Evolutionary conservation across 2,329 filamentous ascomycete genomes (phyloP), one percentile per base, ranked within the genome.

Genomic region (Stemphylium beticola): DNA sequence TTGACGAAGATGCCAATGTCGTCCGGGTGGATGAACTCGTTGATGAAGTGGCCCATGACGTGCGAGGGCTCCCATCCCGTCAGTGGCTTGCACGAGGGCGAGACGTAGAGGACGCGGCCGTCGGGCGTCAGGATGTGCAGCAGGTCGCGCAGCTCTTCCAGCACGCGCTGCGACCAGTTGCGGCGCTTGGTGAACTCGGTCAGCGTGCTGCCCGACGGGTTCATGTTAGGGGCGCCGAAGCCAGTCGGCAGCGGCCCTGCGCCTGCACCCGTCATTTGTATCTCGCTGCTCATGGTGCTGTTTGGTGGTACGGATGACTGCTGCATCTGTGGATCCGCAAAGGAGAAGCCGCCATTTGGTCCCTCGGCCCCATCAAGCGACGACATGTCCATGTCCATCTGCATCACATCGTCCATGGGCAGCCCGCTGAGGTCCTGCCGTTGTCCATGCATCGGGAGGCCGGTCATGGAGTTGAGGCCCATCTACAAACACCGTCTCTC

Each of bases 71-170:
- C 81, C 75, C 92, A 93, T 42, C 93, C 93, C 2, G 91, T 93
- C 34, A 97, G 81, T 4, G 78, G 71, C 59, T 87, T 85, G 65
- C 89, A 85, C 53, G 90, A 95, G 1, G 91, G 89, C 32, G 92
- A 96, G n/a, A 89, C 86, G 71, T 95, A 96, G 55, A 90, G 84
- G 65, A 98, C 88, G 61, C 89, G 86, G 33, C 92, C 92, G 66
- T 95, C 88, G 20, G 91, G 85, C 41, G 92, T 92, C 46, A 98
- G 84, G 55, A 98, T 92, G 71, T 96, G 88, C 50, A 96, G 78
- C 65, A 97, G 86, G 75, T 97, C 93, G 71, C 89, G 90, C 65
- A 98, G 81, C 79, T 96, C 93, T 74, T 96, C 91, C 20, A 97
- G 85, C 11, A 96, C 88, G 62, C 91, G 89, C 72, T 93, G 90